Conservation (phyloP, 306 rosid species). For the Albizia julibrissin region DNA sequence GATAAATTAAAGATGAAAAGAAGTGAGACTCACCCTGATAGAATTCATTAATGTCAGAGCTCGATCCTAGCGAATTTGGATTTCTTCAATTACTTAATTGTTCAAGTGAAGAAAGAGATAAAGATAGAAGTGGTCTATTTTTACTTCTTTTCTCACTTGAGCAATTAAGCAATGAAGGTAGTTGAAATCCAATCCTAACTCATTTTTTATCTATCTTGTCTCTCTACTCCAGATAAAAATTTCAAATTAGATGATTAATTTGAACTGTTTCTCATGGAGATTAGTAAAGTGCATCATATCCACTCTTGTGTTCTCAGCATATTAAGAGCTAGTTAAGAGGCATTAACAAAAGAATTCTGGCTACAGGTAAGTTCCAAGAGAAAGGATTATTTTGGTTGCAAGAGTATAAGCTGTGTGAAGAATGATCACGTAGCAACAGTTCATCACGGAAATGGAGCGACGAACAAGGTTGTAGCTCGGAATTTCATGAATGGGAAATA, state of each 20-base stretch:
- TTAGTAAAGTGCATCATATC: neutral
- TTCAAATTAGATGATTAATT: neutral
- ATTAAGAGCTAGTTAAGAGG: neutral
- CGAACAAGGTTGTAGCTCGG: slow-evolving; percentile 51
- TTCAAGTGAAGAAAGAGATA: neutral
- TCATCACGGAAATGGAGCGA: slow-evolving; percentile 44
- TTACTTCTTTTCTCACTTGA: neutral
- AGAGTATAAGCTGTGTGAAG: slow-evolving; percentile 41
- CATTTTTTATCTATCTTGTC: neutral
- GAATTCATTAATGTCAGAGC: too few relatives aligned
- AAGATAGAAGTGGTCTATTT: neutral
- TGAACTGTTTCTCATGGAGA: neutral
- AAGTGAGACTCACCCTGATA: too few relatives aligned
- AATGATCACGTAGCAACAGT: slow-evolving; percentile 29
- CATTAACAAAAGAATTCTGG: slow-evolving; percentile 31
- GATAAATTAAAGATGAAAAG: neutral
- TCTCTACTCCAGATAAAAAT: neutral
- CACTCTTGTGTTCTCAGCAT: neutral
- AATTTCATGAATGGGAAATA: slow-evolving; percentile 44
- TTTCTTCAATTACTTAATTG: neutral
- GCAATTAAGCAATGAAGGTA: neutral
- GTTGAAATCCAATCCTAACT: neutral
- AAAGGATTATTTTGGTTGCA: slow-evolving; percentile 51
- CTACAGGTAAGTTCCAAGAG: slow-evolving; percentile 44
- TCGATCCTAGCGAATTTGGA: too few relatives aligned